A percentile compares a stretch with the other conserved stretches of the same genome.
Evolutionary conservation across 768 basidiomycete genomes (phyloP).

Genomic region (Xerocomus potaroensis): DNA sequence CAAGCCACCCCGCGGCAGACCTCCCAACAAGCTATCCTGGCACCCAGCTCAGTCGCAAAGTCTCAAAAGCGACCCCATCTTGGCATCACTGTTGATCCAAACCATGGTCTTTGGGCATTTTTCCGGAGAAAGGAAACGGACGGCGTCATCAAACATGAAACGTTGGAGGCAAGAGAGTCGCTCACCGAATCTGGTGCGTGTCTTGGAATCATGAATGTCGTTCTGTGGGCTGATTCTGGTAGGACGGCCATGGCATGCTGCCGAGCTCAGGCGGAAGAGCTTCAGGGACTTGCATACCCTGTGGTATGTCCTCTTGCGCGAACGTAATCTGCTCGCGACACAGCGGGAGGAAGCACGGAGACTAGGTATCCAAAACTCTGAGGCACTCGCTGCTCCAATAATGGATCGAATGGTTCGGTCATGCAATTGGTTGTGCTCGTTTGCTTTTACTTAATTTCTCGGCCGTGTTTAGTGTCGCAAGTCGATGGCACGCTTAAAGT

Average conservation of each 20-base stretch:
- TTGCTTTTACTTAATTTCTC: constrained; percentile 6
- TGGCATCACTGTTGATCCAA: constrained; percentile 42
- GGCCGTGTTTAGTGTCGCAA: constrained; percentile 67
- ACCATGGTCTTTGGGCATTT: constrained; percentile 77
- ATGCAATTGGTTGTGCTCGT: neutral
- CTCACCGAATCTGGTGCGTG: constrained; percentile 36
- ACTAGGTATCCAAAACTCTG: constrained; percentile 40
- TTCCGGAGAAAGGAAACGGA: constrained; percentile 57
- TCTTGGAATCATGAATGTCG: neutral
- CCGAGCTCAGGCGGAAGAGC: constrained; percentile 84
- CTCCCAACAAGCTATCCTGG: neutral
- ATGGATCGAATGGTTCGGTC: constrained; percentile 45
- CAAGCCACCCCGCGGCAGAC: neutral
- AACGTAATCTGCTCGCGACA: constrained; percentile 86
- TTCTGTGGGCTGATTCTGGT: constrained; percentile 10
- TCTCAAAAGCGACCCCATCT: constrained; percentile 40
- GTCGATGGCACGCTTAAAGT: constrained; percentile 96
- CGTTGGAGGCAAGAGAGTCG: constrained; percentile 32
- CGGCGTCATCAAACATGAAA: constrained; percentile 54
- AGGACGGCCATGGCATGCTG: constrained; percentile 87
- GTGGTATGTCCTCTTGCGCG: constrained; percentile 88
- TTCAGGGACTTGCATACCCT: constrained; percentile 92
- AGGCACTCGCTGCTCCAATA: constrained; percentile 24
- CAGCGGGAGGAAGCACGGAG: constrained; percentile 77
- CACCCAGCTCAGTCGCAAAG: constrained; percentile 9